Percentiles rank a stretch among this genome's conserved stretches.
Evolutionary conservation across 345 rosid genomes (phyloP).

Genomic region (Trapa incisa): DNA sequence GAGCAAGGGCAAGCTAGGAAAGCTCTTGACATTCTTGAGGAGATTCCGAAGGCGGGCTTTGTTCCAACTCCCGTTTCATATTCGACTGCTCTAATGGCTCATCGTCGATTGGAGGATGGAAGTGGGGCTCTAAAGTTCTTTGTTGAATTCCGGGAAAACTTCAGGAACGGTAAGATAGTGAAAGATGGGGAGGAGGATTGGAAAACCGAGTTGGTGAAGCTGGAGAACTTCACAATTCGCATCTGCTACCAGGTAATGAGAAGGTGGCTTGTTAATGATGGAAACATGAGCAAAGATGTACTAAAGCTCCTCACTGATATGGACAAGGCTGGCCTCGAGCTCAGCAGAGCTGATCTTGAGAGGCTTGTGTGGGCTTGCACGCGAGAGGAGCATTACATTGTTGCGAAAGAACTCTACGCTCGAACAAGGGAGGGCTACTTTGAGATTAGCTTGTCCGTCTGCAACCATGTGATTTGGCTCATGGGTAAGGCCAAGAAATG

Average conservation of each 20-base stretch:
- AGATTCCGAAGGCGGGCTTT: conserved; percentile 44
- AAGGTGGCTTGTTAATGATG: conserved; percentile 58
- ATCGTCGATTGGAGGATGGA: conserved; percentile 72
- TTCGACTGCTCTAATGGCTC: conserved; percentile 67
- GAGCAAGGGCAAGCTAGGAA: conserved; percentile 41
- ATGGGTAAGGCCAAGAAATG: conserved; percentile 93
- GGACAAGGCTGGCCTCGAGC: conserved; percentile 50
- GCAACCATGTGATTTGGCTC: conserved; percentile 91
- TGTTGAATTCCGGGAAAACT: conserved; percentile 47
- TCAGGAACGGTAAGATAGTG: conserved; percentile 42
- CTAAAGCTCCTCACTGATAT: conserved; percentile 53
- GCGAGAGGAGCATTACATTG: conserved; percentile 55
- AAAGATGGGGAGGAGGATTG: conserved; percentile 31
- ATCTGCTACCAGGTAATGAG: conserved; percentile 82
- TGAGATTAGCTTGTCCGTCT: conserved; percentile 67
- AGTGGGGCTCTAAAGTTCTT: conserved; percentile 64
- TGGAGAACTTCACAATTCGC: conserved; percentile 49
- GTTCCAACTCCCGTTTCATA: conserved; percentile 60
- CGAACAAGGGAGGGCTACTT: conserved; percentile 50
- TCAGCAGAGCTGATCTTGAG: conserved; percentile 50
- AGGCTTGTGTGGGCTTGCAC: conserved; percentile 90
- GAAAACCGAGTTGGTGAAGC: conserved; percentile 51
- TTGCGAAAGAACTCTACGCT: conserved; percentile 60
- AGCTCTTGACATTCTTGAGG: conserved; percentile 58
- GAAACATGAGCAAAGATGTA: conserved; percentile 37